Percentiles rank a stretch among this genome's conserved stretches.
These are phyloP conservation scores for Mortierella sp. DNA, from an alignment of 371 early-diverging fungal genomes.

Conservation along the genomic window DNA sequence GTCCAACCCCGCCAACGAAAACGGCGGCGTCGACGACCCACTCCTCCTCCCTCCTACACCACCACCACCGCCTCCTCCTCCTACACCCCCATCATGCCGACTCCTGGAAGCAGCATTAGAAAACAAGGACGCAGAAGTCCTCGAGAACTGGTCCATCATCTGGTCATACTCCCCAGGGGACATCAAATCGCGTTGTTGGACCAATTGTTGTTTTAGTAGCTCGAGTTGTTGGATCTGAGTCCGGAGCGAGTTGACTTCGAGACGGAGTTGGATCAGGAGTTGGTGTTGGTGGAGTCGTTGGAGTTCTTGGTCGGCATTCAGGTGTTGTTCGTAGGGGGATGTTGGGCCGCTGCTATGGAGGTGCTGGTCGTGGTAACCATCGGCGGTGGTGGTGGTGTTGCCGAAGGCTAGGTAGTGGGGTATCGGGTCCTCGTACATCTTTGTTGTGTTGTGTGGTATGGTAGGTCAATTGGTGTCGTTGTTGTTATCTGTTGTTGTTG, in stretches of 20 bases:
- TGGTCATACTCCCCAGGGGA: conserved; percentile 37
- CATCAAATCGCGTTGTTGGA: conserved; percentile 35
- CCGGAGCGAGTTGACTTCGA: conserved; percentile 39
- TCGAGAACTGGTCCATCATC: conserved; percentile 45
- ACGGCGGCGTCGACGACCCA: not conserved
- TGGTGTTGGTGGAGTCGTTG: conserved; percentile 44
- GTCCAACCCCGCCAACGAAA: conserved; percentile 2
- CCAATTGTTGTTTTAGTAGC: conserved; percentile 39
- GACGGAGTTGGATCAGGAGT: conserved; percentile 42
- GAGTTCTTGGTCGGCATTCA: conserved; percentile 33
- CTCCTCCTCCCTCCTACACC: conserved; percentile 1
- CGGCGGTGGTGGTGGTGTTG: conserved; percentile 8
- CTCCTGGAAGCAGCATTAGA: not conserved
- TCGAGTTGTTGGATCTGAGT: conserved; percentile 49
- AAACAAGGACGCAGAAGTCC: conserved; percentile 34
- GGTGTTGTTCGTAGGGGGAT: not conserved
- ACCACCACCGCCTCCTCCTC: not conserved
- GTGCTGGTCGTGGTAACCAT: not conserved
- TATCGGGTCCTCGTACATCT: conserved; percentile 50
- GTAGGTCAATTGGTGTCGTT: not conserved
- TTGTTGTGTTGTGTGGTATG: not conserved
- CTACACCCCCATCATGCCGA: conserved; percentile 8
- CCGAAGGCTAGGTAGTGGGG: conserved; percentile 18
- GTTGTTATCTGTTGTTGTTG: not conserved
- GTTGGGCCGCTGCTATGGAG: not conserved